Base-by-base conservation (phyloP, 2,329 filamentous ascomycete species). In the Chrysoporthe puriensis region DNA sequence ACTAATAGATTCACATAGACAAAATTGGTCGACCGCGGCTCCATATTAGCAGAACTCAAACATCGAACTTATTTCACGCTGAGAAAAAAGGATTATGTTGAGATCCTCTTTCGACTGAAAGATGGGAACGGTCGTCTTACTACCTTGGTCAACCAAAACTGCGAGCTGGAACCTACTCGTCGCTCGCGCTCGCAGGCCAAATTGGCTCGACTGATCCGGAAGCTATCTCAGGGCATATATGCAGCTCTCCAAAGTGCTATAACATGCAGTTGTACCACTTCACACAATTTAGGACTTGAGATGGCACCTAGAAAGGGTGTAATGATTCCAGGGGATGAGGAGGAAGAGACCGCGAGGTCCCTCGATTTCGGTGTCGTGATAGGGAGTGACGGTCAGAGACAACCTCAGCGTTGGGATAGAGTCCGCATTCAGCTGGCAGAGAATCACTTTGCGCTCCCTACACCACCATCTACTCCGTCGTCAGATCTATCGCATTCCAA, bases 51-150 rank as follows among this genome's bases (percentile, higher is more conserved):
- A 26, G 66, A 65, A 50, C 21, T 66, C 36, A 70, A 63, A 44
- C 60, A 57, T 13, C 46, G 34, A n/a, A 52, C 63, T 2, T 44
- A 57, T 18, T 69, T 66, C 50, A 62, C 60, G 11, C 61, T 70
- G 1, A 70, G 63, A n/a, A 70, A 63, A 32, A 66, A 69, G 9
- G 69, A 70, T 43, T 70, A 69, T 36, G 58, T 52, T 1, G 32
- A 50, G 1, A 52, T 69, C 14, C 18, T 70, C 36, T 9, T 56
- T 16, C 64, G 48, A 18, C 59, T 70, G 9, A 66, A 66, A 50
- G 46, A 26, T 2, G 61, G 50, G 9, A 70, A 69, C 42, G 64
- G 66, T 4, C 52, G 56, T 18, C 63, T 70, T 1, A 59, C 57
- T n/a, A 54, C 59, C 11, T 54, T 70, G 8, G 63, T 64, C 44